Evolutionary conservation across 176 grass and related monocot species (phyloP), one percentile per base, ranked within the genome.

Genomic region (Carex scoparia): DNA sequence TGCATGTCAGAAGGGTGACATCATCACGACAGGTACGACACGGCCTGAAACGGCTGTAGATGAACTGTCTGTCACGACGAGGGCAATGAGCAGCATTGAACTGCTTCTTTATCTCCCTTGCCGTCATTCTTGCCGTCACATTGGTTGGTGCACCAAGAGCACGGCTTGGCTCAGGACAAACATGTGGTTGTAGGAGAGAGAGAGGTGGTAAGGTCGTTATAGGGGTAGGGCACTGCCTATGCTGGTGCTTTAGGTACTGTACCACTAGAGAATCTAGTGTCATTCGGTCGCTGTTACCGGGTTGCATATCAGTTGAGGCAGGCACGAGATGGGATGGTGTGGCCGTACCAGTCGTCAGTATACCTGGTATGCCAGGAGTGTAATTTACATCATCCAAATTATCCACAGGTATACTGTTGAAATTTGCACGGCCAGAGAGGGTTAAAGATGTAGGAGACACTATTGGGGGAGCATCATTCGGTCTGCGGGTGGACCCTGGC

Each of bases 161-260:
- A 83, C 83, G 90, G 81, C 93, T 99, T 27, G 93, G 93, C 86
- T 99, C 96, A 5, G 96, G 93, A 80, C 96, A 99, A 69, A 94
- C 88, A 90, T 99, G 96, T 56, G 96, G 87, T 18, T 99, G 91
- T 74, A 99, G 68, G 76, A 99, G 81, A 86, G 93, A 94, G 5
- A 99, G 91, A 69, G 96, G 90, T 19, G 96, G 96, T 82, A 99
- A 89, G 87, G 96, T 99, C 85, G 96, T 99, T 84, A 99, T 88
- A n/a, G 96, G 96, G 57, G 91, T 91, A 81, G 93, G 93, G 32
- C 96, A 99, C 40, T 99, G 93, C 5, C 96, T 90, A 58, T 99
- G 96, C 40, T 99, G 96, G 60, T 99, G 96, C 85, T 99, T 99
- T 86, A 99, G 84, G 75, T 95, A 99, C 31, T 99, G 96, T 44